Conservation (phyloP, 2,329 filamentous ascomycete species). For the Akanthomyces lecanii region DNA sequence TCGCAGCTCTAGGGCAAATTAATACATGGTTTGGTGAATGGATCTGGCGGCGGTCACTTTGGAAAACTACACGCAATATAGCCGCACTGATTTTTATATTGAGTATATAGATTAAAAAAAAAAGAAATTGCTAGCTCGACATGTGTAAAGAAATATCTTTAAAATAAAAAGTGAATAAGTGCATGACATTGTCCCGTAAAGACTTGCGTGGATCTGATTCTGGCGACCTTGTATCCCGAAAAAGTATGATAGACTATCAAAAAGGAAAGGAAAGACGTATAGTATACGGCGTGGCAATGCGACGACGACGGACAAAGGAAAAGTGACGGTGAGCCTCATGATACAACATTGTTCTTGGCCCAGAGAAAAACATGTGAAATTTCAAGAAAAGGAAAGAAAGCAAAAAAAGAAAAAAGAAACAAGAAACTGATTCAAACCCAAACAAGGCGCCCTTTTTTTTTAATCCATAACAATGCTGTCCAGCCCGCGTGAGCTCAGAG, state of each 20-base stretch:
- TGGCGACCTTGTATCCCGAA: background rate
- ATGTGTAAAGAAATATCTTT: background rate
- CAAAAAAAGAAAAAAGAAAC: background rate
- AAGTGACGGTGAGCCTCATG: background rate
- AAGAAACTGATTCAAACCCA: background rate
- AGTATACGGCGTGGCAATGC: background rate
- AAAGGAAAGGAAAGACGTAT: background rate
- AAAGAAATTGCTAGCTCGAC: background rate
- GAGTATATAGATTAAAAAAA: conserved; percentile 1
- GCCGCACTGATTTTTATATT: conserved; percentile 3
- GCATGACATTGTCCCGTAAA: background rate
- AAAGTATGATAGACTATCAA: background rate
- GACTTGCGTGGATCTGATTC: background rate
- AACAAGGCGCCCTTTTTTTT: conserved; percentile 11
- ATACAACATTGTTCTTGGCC: background rate
- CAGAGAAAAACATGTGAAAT: background rate
- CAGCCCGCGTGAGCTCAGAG: background rate
- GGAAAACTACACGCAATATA: background rate
- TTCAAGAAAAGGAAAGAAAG: background rate
- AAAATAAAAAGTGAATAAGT: background rate
- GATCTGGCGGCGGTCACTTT: background rate
- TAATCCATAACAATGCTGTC: conserved; percentile 3
- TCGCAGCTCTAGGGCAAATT: background rate
- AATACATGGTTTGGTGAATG: background rate
- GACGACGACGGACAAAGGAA: background rate